Evolutionary conservation across 2,329 filamentous ascomycete genomes (phyloP).

Genomic region (Dactylellina cionopaga): DNA sequence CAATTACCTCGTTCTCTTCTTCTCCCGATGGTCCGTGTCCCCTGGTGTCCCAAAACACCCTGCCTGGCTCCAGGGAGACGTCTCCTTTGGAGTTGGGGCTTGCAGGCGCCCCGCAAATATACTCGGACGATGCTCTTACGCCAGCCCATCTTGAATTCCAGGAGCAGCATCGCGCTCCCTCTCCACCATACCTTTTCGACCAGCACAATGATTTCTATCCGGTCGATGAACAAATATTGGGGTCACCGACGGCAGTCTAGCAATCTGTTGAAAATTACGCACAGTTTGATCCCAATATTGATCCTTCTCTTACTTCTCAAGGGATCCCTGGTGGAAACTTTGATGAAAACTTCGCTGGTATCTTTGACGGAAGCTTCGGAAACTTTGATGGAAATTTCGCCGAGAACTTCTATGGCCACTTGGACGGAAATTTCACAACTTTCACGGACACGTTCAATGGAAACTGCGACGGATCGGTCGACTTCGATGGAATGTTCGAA

Average conservation of each 20-base stretch:
- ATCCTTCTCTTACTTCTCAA: not conserved
- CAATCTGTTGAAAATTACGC: not conserved
- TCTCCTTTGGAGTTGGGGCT: not conserved
- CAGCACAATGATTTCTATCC: not conserved
- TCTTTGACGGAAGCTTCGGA: not conserved
- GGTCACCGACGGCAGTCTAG: conserved; percentile 15
- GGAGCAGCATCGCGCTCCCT: not conserved
- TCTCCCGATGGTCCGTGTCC: not conserved
- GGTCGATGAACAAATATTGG: conserved; percentile 1
- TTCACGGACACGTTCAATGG: too few species aligned
- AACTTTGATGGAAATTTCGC: too few species aligned
- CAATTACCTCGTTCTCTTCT: not conserved
- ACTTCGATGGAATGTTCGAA: too few species aligned
- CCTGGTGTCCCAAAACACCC: not conserved
- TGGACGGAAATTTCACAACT: too few species aligned
- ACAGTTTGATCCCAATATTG: not conserved
- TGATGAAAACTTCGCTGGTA: not conserved
- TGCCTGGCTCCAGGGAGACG: not conserved
- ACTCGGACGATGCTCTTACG: not conserved
- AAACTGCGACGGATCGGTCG: too few species aligned
- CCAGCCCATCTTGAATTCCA: not conserved
- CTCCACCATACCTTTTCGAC: not conserved
- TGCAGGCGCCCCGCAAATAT: not conserved
- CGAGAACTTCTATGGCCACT: too few species aligned
- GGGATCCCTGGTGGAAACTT: too few species aligned